These are phyloP conservation scores for Nepenthes gracilis DNA, from an alignment of 148 eudicot species.

Conservation along the genomic window DNA sequence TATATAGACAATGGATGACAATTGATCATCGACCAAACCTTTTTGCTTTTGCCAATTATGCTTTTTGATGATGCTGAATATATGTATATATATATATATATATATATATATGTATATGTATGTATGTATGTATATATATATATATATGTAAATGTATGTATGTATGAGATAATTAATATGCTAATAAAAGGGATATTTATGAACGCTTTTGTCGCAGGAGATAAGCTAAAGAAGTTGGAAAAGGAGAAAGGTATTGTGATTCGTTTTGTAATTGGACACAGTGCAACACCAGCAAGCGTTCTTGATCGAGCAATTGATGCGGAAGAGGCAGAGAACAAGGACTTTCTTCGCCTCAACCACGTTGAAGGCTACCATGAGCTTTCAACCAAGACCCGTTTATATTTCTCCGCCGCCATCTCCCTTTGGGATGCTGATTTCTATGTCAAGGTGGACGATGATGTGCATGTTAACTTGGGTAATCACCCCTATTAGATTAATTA, in stretches of 20 bases:
- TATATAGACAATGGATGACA: too few species aligned
- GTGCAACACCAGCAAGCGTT: conserved; percentile 54
- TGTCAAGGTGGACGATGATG: conserved; percentile 86
- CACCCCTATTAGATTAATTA: background rate
- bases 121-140: too few species aligned
- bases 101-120: too few species aligned
- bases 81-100: too few species aligned
- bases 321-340: conserved; percentile 49
- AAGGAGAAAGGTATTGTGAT: conserved; percentile 70
- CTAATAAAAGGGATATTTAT: background rate
- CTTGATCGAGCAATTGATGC: conserved; percentile 56
- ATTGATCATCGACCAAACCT: too few species aligned
- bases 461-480: conserved; percentile 75
- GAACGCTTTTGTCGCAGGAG: conserved; percentile 27
- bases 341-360: conserved; percentile 62
- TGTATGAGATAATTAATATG: background rate
- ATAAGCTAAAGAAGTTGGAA: conserved; percentile 46
- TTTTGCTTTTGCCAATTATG: too few species aligned
- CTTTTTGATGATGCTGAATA: too few species aligned
- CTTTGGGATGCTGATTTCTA: conserved; percentile 88
- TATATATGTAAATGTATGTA: too few species aligned
- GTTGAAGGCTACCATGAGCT: conserved; percentile 89
- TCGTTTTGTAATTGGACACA: conserved; percentile 68
- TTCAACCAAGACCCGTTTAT: conserved; percentile 72
- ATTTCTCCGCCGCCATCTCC: conserved; percentile 55